Conservation (phyloP, 2,329 filamentous ascomycete genomes). For the Colletotrichum paranaense region DNA sequence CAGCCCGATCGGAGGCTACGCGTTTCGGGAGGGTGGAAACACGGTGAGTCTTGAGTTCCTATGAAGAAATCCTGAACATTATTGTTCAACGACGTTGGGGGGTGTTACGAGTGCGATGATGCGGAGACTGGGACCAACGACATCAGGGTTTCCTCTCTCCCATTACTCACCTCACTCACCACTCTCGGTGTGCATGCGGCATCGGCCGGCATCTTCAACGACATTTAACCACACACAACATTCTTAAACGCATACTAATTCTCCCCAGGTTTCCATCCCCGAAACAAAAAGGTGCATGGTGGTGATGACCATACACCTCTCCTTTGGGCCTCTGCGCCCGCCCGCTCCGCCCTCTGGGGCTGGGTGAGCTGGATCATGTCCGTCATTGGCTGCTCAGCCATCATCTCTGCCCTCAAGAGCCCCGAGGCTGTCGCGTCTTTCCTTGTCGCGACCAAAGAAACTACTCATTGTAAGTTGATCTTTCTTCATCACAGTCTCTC, state of each 20-base stretch:
- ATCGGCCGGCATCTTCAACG: not conserved
- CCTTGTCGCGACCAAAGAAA: conserved; percentile 16
- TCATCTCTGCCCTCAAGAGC: conserved; percentile 40
- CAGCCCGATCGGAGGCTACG: conserved; percentile 29
- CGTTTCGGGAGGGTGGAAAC: conserved; percentile 36
- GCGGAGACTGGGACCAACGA: not conserved
- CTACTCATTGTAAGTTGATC: conserved; percentile 23
- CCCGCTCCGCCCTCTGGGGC: conserved; percentile 46
- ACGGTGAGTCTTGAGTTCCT: not conserved
- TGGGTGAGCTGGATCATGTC: conserved; percentile 56
- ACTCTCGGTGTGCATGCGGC: not conserved
- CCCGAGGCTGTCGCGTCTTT: conserved; percentile 31
- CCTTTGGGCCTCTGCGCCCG: conserved; percentile 41
- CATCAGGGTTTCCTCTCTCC: not conserved
- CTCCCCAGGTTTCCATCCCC: conserved; percentile 29
- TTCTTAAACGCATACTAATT: not conserved
- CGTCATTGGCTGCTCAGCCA: conserved; percentile 50
- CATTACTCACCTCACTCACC: not conserved
- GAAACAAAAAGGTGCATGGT: conserved; percentile 43
- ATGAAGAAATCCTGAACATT: no score
- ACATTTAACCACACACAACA: not conserved
- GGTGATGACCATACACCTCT: conserved; percentile 54
- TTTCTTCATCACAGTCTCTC: conserved; percentile 10
- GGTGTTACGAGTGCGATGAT: not conserved
- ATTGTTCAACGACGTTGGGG: no score